Base-by-base conservation (phyloP, 2,329 filamentous ascomycete species). In the Fusarium xyrophilum region DNA sequence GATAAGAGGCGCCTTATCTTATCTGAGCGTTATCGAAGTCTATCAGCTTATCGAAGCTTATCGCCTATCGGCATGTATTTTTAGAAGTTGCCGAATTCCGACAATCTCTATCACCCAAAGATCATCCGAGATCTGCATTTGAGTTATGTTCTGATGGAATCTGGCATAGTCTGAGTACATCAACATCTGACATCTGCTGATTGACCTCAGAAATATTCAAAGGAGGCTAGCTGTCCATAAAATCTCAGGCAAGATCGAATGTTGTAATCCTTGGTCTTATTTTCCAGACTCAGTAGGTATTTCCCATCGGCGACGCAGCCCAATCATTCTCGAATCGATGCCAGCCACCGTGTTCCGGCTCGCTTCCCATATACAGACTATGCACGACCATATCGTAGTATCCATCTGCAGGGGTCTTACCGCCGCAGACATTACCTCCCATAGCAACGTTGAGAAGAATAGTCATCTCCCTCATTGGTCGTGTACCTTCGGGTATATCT, bases 391-490 rank as follows among this genome's bases (percentile, higher is more conserved):
- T 81, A 59, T 88, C 86, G 70, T 89, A 88, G 25, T 78, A 75
- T 0, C 86, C 86, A 66, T 88, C 82, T 1, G 70, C 74, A 1
- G 86, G 86, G 17, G 79, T 76, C 70, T 80, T 81, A 0, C 85
- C 85, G 19, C 81, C 76, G 67, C 85, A 88, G 8, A 88, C 86
- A 61, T 85, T 87, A 0, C 86, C 86, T 0, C 86, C 86, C 83
- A 89, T 88, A 2, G 86, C 86, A n/a, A 89, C 80, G 60, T 89
- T 89, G 21, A 89, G 80, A 62, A 88, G 75, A 12, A 89, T 77
- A 21, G 82, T 82, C 76, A 83, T 88, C 28, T 88, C 86, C 57
- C 83, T 82, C 76, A 89, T 81, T 9, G 82, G 80, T 15, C 86
- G 77, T 5, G 84, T 87, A 0, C 85, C 85, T 3, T 73, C 68